phyloP scores from a whole-genome alignment of 805 yeast species.

The Yamadazyma tumulicola region DNA sequence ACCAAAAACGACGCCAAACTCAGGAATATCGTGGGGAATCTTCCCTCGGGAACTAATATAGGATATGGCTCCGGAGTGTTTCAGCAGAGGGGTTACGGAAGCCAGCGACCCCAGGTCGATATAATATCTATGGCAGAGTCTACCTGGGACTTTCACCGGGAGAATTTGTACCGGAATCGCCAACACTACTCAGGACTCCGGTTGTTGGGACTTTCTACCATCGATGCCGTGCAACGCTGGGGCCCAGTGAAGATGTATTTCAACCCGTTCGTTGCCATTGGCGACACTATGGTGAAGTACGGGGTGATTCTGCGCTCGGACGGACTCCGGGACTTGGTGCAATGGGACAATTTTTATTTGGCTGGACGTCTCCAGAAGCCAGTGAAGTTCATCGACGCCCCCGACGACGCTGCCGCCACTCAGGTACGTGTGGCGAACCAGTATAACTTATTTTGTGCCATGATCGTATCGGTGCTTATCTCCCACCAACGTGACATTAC shows the following conservation, averaged over 20 bases:
- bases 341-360: constrained; percentile 82
- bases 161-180: constrained; percentile 64
- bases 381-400: constrained; percentile 51
- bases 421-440: constrained; percentile 49
- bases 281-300: constrained; percentile 61
- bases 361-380: constrained; percentile 97
- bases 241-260: constrained; percentile 68
- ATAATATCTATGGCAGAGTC: constrained; percentile 77
- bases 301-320: constrained; percentile 73
- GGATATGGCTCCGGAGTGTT: constrained; percentile 97
- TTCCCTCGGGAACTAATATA: constrained; percentile 40
- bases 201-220: constrained; percentile 51
- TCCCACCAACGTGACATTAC: constrained; percentile 39
- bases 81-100: constrained; percentile 50
- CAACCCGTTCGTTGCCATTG: constrained; percentile 78
- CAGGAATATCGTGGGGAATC: constrained; percentile 43
- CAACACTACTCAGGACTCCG: constrained; percentile 73
- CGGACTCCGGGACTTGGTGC: constrained; percentile 64
- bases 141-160: constrained; percentile 71
- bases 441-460: constrained; percentile 72
- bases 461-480: constrained; percentile 61
- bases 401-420: no score
- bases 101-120: constrained; percentile 67
- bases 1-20: constrained; percentile 38
- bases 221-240: constrained; percentile 12